A percentile compares a stretch with the other conserved stretches of the same genome.
Conservation (phyloP, 306 rosid species). For the Rosa rugosa region DNA sequence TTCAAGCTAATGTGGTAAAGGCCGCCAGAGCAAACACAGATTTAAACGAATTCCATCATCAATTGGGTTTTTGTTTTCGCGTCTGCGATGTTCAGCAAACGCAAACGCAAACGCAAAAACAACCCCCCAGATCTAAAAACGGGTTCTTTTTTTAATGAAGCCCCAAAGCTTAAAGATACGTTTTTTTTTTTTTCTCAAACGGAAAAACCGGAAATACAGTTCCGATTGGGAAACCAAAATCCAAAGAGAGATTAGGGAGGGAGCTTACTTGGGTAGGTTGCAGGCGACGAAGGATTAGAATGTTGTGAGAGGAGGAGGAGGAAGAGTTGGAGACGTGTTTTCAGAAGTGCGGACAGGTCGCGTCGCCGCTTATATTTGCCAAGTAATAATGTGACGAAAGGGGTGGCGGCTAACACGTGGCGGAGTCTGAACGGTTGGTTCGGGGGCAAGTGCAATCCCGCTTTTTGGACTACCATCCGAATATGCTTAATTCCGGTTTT, state of each 20-base stretch:
- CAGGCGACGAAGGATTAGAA: background rate
- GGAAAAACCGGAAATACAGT: background rate
- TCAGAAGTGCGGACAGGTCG: background rate
- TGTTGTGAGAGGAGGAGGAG: background rate
- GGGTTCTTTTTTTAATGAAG: background rate
- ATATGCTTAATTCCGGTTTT: background rate
- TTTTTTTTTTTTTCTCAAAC: background rate
- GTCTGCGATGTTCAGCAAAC: background rate
- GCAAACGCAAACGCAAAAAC: background rate
- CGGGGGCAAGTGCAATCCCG: background rate
- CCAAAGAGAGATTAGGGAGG: background rate
- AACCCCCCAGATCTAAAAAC: conserved; percentile 8
- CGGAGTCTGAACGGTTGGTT: background rate
- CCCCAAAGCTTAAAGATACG: background rate
- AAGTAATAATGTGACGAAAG: background rate
- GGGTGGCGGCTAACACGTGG: conserved; percentile 16
- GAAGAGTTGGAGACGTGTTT: conserved; percentile 7
- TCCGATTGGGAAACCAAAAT: background rate
- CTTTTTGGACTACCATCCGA: background rate
- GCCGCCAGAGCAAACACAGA: background rate
- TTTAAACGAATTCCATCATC: no score
- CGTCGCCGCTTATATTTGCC: conserved; percentile 28
- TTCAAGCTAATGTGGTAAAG: background rate
- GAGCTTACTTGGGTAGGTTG: conserved; percentile 38
- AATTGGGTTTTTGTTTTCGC: background rate